Conservation (phyloP, 140 eudicot species). For the Oenanthe javanica region DNA sequence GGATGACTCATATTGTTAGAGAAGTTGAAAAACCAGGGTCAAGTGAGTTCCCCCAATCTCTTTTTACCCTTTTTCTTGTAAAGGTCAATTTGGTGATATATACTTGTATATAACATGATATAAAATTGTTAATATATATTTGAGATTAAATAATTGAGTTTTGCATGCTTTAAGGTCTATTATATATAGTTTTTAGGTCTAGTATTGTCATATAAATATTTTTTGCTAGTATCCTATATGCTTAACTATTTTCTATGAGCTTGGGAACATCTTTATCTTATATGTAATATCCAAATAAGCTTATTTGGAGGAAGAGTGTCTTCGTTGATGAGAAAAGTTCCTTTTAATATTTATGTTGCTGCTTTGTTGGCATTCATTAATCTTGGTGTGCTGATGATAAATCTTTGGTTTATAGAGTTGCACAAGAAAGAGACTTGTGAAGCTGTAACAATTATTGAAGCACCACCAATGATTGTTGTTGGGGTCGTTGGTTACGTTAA, state of each 20-base stretch:
- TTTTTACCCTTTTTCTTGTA: neutral
- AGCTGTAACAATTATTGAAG: constrained; percentile 62
- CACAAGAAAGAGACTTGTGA: constrained; percentile 78
- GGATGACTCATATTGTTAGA: constrained; percentile 76
- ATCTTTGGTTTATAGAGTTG: constrained; percentile 29
- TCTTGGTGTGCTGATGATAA: neutral
- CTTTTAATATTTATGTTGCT: neutral
- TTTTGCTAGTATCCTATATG: neutral
- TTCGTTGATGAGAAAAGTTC: neutral
- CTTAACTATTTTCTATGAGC: neutral
- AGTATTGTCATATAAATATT: no score
- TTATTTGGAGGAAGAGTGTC: neutral
- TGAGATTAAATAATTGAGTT: neutral
- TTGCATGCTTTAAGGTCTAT: neutral
- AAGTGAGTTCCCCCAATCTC: constrained; percentile 32
- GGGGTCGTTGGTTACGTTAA: constrained; percentile 67
- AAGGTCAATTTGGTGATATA: neutral
- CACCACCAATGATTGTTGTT: constrained; percentile 62
- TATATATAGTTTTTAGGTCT: no score
- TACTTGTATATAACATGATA: neutral
- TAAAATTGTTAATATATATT: no score
- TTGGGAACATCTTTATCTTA: neutral
- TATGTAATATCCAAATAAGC: neutral
- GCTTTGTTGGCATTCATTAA: neutral
- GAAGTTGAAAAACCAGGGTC: constrained; percentile 90